Evolutionary conservation across 345 rosid genomes (phyloP).

Genomic region (Lepidium sativum): DNA sequence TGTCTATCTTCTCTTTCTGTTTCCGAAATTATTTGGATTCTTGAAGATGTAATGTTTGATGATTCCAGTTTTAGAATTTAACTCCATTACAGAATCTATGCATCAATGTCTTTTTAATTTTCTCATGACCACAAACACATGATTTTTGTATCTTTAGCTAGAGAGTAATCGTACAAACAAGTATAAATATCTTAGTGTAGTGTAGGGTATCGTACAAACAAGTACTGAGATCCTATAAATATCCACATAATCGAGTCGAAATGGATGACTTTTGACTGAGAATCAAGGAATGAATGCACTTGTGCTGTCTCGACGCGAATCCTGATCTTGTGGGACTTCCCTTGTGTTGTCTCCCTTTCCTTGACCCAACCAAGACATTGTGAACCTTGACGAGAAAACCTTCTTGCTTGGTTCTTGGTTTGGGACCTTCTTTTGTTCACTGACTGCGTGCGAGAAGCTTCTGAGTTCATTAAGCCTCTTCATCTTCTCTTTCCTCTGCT

Average conservation of each 20-base stretch:
- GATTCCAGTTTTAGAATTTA: neutral
- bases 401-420: conserved; percentile 18
- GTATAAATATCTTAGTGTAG: neutral
- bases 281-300: conserved; percentile 24
- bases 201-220: neutral
- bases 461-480: conserved; percentile 29
- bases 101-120: neutral
- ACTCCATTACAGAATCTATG: neutral
- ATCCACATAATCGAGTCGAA: neutral
- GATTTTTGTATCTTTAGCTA: neutral
- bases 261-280: neutral
- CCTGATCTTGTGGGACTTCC: conserved; percentile 12
- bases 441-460: conserved; percentile 25
- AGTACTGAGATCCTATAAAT: neutral
- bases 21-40: neutral
- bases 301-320: conserved; percentile 21
- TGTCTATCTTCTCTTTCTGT: conserved; percentile 13
- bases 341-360: conserved; percentile 16
- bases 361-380: conserved; percentile 27
- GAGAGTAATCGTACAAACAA: neutral
- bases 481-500: conserved; percentile 32
- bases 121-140: conserved; percentile 1
- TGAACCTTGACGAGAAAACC: conserved; percentile 16
- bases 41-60: neutral
- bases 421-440: conserved; percentile 18